These are phyloP conservation scores for Diaporthe ampelina DNA, from an alignment of 2,329 filamentous ascomycete genomes.

Conservation along the genomic window DNA sequence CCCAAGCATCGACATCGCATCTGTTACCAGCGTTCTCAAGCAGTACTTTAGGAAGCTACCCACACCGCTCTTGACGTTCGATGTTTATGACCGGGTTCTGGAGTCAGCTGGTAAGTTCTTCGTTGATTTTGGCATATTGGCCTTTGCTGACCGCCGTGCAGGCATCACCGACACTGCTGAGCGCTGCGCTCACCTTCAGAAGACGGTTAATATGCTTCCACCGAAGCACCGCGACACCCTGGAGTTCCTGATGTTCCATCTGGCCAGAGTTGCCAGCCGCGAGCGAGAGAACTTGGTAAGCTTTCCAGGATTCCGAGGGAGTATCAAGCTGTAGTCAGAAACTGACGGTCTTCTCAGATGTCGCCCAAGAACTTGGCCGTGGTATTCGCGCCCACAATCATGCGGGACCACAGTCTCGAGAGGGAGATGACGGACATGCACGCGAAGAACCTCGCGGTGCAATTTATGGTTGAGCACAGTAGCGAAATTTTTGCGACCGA, in stretches of 20 bases:
- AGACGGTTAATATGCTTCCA: slow-evolving; percentile 83
- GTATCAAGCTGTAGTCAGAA: neutral
- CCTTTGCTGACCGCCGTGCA: slow-evolving; percentile 48
- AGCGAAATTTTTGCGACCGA: slow-evolving; percentile 79
- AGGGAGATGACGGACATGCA: slow-evolving; percentile 97
- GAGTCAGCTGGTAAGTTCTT: slow-evolving; percentile 78
- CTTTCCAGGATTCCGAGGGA: slow-evolving; percentile 39
- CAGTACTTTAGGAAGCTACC: slow-evolving; percentile 97
- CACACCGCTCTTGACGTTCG: slow-evolving; percentile 89
- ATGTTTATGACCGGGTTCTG: slow-evolving; percentile 90
- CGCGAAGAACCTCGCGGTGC: slow-evolving; percentile 90
- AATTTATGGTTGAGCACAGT: slow-evolving; percentile 93
- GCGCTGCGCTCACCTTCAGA: slow-evolving; percentile 78
- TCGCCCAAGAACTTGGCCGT: slow-evolving; percentile 96
- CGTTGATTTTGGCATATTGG: neutral
- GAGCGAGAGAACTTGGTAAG: slow-evolving; percentile 87
- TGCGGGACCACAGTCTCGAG: slow-evolving; percentile 90
- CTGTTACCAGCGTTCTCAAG: slow-evolving; percentile 94
- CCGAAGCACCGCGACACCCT: slow-evolving; percentile 88
- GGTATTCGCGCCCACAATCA: slow-evolving; percentile 97
- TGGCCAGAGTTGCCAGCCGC: slow-evolving; percentile 85
- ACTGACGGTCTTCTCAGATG: slow-evolving; percentile 72
- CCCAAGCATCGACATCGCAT: slow-evolving; percentile 93
- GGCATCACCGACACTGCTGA: slow-evolving; percentile 76
- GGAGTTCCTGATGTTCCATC: slow-evolving; percentile 94